Conservation (phyloP, 1,284 basidiomycete species). For the Pseudomicrostroma phylloplanum region DNA sequence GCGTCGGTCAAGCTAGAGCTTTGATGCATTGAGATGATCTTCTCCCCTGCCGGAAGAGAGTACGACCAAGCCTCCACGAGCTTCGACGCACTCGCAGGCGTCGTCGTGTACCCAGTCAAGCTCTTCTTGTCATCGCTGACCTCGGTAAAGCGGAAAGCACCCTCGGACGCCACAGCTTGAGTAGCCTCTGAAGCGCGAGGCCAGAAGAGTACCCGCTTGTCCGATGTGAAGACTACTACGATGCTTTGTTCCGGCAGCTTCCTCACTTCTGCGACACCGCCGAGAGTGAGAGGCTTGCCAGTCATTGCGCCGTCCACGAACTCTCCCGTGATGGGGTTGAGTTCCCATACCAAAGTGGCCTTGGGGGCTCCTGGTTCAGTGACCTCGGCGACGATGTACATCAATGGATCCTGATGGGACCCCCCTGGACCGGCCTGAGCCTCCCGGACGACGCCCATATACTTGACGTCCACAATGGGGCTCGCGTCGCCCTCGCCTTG, state of each 20-base stretch:
- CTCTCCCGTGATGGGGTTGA: conserved; percentile 45
- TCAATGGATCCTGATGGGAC: conserved; percentile 18
- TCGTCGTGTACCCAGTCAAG: conserved; percentile 19
- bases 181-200: conserved; percentile 29
- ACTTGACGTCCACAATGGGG: conserved; percentile 33
- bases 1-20: conserved; percentile 7
- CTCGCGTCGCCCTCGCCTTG: conserved; percentile 35
- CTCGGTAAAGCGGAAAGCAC: conserved; percentile 21
- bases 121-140: background rate
- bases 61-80: conserved; percentile 31
- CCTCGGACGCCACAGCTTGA: conserved; percentile 22
- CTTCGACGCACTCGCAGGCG: background rate
- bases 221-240: conserved; percentile 61
- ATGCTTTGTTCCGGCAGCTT: conserved; percentile 52
- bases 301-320: conserved; percentile 24
- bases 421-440: background rate
- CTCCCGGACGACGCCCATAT: conserved; percentile 31
- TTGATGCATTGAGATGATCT: conserved; percentile 17
- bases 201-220: conserved; percentile 47
- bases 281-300: conserved; percentile 27
- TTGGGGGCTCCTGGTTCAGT: conserved; percentile 20
- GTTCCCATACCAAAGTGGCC: conserved; percentile 41
- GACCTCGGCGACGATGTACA: conserved; percentile 41
- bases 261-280: conserved; percentile 31
- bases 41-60: conserved; percentile 25